Evolutionary conservation across 1,284 basidiomycete genomes (phyloP).

Genomic region (Wolfiporia cocos): DNA sequence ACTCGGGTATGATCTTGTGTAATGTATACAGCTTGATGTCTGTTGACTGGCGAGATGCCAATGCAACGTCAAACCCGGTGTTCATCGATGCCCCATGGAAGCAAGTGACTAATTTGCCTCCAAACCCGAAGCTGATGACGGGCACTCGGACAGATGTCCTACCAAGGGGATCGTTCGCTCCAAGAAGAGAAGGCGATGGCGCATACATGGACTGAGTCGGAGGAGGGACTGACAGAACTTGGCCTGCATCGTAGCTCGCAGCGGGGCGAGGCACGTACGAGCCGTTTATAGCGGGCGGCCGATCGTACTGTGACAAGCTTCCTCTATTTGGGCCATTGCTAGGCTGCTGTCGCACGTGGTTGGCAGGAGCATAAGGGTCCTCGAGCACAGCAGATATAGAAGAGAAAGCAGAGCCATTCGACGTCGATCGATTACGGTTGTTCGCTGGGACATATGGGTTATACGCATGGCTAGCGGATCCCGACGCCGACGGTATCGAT

Average conservation of each 20-base stretch:
- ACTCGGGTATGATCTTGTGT: conserved; percentile 63
- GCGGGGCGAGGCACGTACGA: conserved; percentile 6
- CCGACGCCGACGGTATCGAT: conserved; percentile 1
- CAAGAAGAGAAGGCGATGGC: conserved; percentile 71
- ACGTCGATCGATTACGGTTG: conserved; percentile 37
- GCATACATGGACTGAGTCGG: conserved; percentile 53
- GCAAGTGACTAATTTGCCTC: conserved; percentile 80
- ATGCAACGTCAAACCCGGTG: conserved; percentile 72
- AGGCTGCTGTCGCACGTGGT: conserved; percentile 18
- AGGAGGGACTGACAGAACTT: conserved; percentile 40
- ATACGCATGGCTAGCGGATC: background rate
- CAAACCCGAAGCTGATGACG: conserved; percentile 84
- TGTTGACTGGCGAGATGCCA: conserved; percentile 65
- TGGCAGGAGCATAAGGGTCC: conserved; percentile 39
- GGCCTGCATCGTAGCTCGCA: conserved; percentile 18
- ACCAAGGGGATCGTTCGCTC: conserved; percentile 79
- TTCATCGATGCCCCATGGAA: conserved; percentile 73
- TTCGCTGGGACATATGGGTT: conserved; percentile 13
- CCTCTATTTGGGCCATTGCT: conserved; percentile 10
- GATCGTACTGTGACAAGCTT: conserved; percentile 3
- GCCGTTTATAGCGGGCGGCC: conserved; percentile 5
- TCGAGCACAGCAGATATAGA: conserved; percentile 26
- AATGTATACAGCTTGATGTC: conserved; percentile 66
- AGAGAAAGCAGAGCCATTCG: conserved; percentile 44
- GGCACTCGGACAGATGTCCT: conserved; percentile 72